Conservation (phyloP, 768 basidiomycete species). For the Tylopilus plumbeoviolaceoides region DNA sequence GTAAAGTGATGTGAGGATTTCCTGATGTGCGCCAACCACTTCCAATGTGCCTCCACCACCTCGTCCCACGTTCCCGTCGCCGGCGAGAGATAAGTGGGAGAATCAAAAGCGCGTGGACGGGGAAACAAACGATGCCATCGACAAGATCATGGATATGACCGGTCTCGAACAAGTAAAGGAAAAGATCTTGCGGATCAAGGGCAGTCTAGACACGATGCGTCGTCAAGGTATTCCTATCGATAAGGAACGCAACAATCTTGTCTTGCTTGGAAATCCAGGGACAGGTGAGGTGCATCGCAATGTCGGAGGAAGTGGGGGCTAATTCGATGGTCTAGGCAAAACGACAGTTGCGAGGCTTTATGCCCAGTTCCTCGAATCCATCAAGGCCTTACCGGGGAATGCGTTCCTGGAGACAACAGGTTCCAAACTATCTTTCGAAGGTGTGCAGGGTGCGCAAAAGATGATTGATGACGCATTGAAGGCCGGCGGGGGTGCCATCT, state of each 20-base stretch:
- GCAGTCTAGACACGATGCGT: conserved; percentile 49
- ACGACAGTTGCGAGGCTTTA: conserved; percentile 68
- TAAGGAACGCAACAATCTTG: conserved; percentile 57
- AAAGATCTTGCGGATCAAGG: conserved; percentile 55
- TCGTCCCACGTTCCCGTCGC: conserved; percentile 26
- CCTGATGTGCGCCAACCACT: conserved; percentile 2
- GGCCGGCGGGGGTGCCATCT: conserved; percentile 62
- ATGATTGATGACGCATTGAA: conserved; percentile 47
- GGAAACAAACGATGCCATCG: conserved; percentile 48
- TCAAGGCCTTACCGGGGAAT: conserved; percentile 49
- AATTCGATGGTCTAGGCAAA: conserved; percentile 43
- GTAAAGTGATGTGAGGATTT: too few relatives aligned
- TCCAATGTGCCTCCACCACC: conserved; percentile 5
- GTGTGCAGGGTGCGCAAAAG: conserved; percentile 50
- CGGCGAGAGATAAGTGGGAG: conserved; percentile 49
- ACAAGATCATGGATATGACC: conserved; percentile 65
- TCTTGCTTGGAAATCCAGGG: conserved; percentile 67
- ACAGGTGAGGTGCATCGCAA: conserved; percentile 45
- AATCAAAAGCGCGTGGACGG: conserved; percentile 55
- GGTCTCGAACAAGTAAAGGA: conserved; percentile 65
- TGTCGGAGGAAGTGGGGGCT: not conserved
- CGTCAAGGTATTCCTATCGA: conserved; percentile 52
- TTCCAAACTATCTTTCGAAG: conserved; percentile 54
- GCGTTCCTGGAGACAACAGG: conserved; percentile 64
- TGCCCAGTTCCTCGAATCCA: conserved; percentile 57